Evolutionary conservation across 345 rosid genomes (phyloP).

Genomic region (Syzygium jambos): DNA sequence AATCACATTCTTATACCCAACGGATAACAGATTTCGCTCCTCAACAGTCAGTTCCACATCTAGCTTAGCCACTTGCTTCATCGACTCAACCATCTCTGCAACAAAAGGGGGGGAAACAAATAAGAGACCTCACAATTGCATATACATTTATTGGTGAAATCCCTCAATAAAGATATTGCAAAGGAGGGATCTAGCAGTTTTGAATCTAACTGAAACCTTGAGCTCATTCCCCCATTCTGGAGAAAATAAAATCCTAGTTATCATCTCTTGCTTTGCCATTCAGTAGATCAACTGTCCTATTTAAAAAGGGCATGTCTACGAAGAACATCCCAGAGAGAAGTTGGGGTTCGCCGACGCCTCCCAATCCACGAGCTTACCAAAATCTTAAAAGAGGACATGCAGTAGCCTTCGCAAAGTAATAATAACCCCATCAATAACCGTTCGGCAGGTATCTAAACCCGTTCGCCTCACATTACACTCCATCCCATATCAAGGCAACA

Average conservation of each 20-base stretch:
- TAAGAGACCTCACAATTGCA: not conserved
- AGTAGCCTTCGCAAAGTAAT: not conserved
- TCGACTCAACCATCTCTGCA: constrained; percentile 78
- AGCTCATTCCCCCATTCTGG: not conserved
- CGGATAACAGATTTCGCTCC: constrained; percentile 81
- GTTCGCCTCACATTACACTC: not conserved
- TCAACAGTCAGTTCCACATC: constrained; percentile 69
- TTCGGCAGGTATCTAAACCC: not conserved
- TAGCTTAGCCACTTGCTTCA: constrained; percentile 70
- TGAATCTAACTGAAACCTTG: not conserved
- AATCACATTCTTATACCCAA: constrained; percentile 83
- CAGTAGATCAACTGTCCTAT: not conserved
- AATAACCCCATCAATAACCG: not conserved
- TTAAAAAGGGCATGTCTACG: not conserved
- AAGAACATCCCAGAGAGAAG: not conserved
- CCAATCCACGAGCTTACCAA: not conserved
- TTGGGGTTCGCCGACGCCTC: not conserved
- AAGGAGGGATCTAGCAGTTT: not conserved
- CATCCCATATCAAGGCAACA: not conserved
- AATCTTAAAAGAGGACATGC: not conserved
- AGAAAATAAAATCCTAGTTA: not conserved
- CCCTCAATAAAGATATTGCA: not conserved
- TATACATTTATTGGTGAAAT: not conserved
- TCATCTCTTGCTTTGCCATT: not conserved
- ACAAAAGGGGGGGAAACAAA: not conserved